Percentiles rank a stretch among this genome's conserved stretches.
phyloP scores from a whole-genome alignment of 345 rosid species.

The Populus ilicifolia region DNA sequence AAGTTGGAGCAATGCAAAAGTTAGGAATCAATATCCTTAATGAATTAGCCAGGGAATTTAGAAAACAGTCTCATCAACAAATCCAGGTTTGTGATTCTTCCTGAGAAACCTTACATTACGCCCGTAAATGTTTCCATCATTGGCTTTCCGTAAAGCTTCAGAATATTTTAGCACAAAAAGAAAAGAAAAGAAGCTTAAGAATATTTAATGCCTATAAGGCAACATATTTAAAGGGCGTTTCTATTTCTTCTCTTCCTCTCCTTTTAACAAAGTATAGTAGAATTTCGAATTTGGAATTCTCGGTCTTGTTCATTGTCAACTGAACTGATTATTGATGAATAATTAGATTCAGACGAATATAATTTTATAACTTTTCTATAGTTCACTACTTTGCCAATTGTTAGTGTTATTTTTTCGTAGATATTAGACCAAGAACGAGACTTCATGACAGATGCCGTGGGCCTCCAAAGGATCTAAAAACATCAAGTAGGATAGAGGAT shows the following conservation, averaged over 20 bases:
- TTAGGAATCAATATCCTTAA: constrained; percentile 25
- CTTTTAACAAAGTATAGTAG: constrained; percentile 8
- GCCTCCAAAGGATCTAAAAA: too few species aligned
- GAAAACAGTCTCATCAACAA: constrained; percentile 21
- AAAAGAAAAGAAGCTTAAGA: too few species aligned
- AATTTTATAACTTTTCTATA: neutral
- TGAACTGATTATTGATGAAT: constrained; percentile 14
- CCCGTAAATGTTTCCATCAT: constrained; percentile 47
- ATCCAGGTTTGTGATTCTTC: constrained; percentile 30
- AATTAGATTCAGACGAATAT: constrained; percentile 30
- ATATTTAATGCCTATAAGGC: constrained; percentile 19
- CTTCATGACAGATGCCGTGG: too few species aligned
- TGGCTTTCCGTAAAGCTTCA: constrained; percentile 43
- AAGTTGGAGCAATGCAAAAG: constrained; percentile 8
- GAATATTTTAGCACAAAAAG: constrained; percentile 35
- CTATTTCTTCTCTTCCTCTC: constrained; percentile 1
- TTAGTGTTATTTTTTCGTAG: too few species aligned
- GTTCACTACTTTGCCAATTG: too few species aligned
- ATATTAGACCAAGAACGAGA: too few species aligned
- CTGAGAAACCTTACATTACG: constrained; percentile 23
- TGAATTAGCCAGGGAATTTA: constrained; percentile 30
- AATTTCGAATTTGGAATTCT: constrained; percentile 23
- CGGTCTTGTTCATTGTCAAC: neutral
- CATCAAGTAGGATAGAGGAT: too few species aligned
- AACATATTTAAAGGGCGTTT: constrained; percentile 25